Percentiles rank a stretch among this genome's conserved stretches.
Evolutionary conservation across 2,329 filamentous ascomycete genomes (phyloP).

Genomic region (Cytospora mali): DNA sequence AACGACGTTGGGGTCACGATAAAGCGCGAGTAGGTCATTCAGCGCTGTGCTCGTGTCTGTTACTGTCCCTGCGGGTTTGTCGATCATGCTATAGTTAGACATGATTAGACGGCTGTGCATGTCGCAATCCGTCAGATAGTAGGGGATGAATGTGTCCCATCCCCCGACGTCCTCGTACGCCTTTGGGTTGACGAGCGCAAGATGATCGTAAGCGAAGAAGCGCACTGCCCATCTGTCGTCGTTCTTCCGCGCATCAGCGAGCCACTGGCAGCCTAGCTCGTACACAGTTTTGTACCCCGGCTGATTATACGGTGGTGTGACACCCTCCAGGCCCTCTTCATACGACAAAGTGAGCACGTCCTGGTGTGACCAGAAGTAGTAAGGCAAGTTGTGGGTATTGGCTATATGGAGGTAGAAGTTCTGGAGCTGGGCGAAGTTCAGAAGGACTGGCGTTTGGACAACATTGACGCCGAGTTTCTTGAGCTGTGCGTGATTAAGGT

Average conservation of each 20-base stretch:
- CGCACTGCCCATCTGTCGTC: constrained; percentile 51
- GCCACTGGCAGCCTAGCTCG: constrained; percentile 42
- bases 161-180: constrained; percentile 54
- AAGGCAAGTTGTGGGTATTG: constrained; percentile 46
- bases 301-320: constrained; percentile 39
- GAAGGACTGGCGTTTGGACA: constrained; percentile 51
- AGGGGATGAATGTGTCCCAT: constrained; percentile 62
- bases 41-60: constrained; percentile 49
- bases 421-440: constrained; percentile 57
- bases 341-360: constrained; percentile 51
- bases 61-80: constrained; percentile 45
- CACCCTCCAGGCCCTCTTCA: constrained; percentile 43
- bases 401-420: constrained; percentile 54
- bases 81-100: constrained; percentile 46
- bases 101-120: constrained; percentile 53
- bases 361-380: constrained; percentile 59
- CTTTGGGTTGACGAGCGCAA: constrained; percentile 57
- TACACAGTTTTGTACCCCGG: constrained; percentile 47
- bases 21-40: constrained; percentile 49
- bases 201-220: constrained; percentile 62
- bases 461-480: constrained; percentile 50
- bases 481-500: constrained; percentile 55
- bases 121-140: constrained; percentile 61
- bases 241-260: constrained; percentile 36
- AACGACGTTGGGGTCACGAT: constrained; percentile 44